Conservation (phyloP, 495 filamentous ascomycete genomes). For the Xylaria nigripes region DNA sequence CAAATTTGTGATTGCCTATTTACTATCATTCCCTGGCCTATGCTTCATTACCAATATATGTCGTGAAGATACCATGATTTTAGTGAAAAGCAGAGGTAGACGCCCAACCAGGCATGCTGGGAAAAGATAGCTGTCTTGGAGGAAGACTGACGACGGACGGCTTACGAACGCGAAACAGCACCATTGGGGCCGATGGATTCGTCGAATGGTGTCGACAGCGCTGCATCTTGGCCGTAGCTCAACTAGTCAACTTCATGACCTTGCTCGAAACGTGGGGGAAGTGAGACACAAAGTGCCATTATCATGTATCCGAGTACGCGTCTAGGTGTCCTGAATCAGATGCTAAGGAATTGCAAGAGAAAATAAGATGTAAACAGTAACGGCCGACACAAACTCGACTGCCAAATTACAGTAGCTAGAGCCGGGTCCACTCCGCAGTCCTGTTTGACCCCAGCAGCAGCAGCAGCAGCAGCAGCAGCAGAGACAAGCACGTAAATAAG, state of each 20-base stretch:
- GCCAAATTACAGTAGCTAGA: neutral
- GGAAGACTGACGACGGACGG: neutral
- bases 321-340: neutral
- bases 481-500: neutral
- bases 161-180: neutral
- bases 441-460: neutral
- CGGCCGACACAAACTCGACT: neutral
- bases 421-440: neutral
- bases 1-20: neutral
- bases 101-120: neutral
- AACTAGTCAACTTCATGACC: neutral
- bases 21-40: neutral
- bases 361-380: neutral
- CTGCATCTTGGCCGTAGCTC: neutral
- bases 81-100: neutral
- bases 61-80: neutral
- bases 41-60: neutral
- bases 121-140: neutral
- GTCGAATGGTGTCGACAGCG: neutral
- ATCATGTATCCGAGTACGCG: neutral
- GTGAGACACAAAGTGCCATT: conserved; percentile 2
- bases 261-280: neutral
- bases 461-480: no score
- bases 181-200: neutral
- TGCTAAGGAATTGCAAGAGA: neutral